Evolutionary conservation across 495 filamentous ascomycete species (phyloP), one percentile per base, ranked within the genome.

Genomic region (Rhypophila decipiens): DNA sequence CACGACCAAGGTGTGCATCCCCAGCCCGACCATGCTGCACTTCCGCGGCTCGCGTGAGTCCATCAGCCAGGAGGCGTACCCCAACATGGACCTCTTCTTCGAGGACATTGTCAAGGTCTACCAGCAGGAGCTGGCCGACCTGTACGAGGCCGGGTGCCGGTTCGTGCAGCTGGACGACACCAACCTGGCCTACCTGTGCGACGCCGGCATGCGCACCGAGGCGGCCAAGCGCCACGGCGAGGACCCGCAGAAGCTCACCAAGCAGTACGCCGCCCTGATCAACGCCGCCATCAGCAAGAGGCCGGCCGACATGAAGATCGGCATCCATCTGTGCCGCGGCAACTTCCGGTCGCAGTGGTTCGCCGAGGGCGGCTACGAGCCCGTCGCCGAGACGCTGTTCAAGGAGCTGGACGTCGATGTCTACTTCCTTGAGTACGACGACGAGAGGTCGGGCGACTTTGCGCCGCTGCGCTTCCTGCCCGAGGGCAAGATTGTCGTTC

Each of bases 351-450:
- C 78, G 66, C 65, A 72, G 55, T 72, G 69, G 68, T 85, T 85
- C 57, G 75, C 80, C 27, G 77, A 84, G 61, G 82, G 82, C 42
- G 80, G 79, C 9, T 85, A 85, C 58, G 82, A 85, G 61, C 74
- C 74, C 41, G 83, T 85, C 22, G 82, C 82, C 5, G 74, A 78
- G 67, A 77, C 77, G 55, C 63, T 85, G 24, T 84, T 85, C 66
- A 69, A 76, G 60, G 72, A 75, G 29, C 72, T 84, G 40, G 73
- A 84, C 50, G 80, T 84, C 20, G 73, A 80, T 50, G 83, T 79
- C 2, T 85, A 80, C 66, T 84, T 84, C 60, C 74, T 85, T 49
- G 82, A 85, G 65, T 85, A 78, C 55, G 82, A 85, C 59, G 83
- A 82, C 24, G 73, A 75, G 41, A 78, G 82, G 5, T 80, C 80